phyloP scores from a whole-genome alignment of 495 filamentous ascomycete genomes.

The Xylaria curta region DNA sequence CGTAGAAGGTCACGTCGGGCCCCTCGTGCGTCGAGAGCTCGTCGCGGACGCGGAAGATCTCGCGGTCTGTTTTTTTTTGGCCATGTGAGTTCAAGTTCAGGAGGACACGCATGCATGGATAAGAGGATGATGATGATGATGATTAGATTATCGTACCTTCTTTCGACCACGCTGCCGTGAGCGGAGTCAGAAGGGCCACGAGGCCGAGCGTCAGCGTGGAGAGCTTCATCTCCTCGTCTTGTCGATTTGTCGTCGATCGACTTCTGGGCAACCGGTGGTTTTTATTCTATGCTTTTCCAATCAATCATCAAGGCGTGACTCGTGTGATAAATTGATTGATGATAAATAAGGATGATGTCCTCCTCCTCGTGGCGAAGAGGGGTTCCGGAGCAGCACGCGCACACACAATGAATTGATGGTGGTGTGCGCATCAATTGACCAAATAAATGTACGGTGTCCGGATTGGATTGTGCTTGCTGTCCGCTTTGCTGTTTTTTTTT shows the following conservation, averaged over 20 bases:
- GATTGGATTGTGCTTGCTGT: not conserved
- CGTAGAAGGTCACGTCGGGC: conserved; percentile 87
- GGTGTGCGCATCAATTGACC: not conserved
- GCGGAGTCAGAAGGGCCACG: conserved; percentile 62
- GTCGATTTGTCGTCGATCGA: not conserved
- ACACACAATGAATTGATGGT: not conserved
- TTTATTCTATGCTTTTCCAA: not conserved
- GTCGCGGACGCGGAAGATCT: conserved; percentile 94
- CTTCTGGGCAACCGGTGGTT: too few species aligned
- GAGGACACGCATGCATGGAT: not conserved
- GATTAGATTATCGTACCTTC: conserved; percentile 68
- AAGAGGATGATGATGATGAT: too few species aligned
- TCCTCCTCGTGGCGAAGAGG: not conserved
- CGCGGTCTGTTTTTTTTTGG: conserved; percentile 69
- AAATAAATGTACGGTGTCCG: not conserved
- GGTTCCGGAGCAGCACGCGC: not conserved
- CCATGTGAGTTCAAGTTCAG: not conserved
- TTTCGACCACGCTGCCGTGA: conserved; percentile 80
- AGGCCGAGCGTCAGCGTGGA: conserved; percentile 60
- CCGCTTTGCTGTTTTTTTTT: conserved; percentile 2
- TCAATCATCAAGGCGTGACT: not conserved
- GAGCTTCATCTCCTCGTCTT: conserved; percentile 62
- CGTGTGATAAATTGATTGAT: not conserved
- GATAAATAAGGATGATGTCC: not conserved
- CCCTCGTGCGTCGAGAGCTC: conserved; percentile 82